These are phyloP conservation scores for Claviceps sp. DNA, from an alignment of 2,329 filamentous ascomycete genomes.

Conservation along the genomic window DNA sequence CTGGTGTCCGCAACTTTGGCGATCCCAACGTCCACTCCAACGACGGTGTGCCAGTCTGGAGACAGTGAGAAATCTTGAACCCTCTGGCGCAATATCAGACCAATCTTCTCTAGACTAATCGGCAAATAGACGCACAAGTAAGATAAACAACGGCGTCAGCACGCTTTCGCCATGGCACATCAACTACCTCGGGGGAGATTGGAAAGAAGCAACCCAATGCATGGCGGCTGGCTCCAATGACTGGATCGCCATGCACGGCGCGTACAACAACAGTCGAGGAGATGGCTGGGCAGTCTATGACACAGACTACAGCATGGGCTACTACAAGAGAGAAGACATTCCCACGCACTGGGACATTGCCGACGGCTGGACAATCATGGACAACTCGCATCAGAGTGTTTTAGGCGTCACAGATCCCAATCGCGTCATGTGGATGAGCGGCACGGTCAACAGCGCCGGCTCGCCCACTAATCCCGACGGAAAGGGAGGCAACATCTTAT, in stretches of 20 bases:
- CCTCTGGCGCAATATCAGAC: not conserved
- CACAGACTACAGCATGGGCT: slow-evolving; percentile 25
- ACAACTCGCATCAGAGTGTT: slow-evolving; percentile 9
- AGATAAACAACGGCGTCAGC: slow-evolving; percentile 23
- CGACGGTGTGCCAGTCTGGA: slow-evolving; percentile 30
- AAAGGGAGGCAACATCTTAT: slow-evolving; percentile 30
- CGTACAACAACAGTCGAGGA: slow-evolving; percentile 34
- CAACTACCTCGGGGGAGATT: slow-evolving; percentile 34
- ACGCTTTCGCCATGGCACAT: slow-evolving; percentile 36
- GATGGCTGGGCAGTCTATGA: slow-evolving; percentile 30
- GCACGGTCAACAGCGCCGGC: slow-evolving; percentile 35
- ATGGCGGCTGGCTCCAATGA: slow-evolving; percentile 36
- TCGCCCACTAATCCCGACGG: slow-evolving; percentile 14
- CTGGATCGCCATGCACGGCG: slow-evolving; percentile 36
- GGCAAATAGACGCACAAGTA: not conserved
- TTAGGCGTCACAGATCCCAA: slow-evolving; percentile 31
- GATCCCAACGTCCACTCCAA: slow-evolving; percentile 22
- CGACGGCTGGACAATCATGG: slow-evolving; percentile 33
- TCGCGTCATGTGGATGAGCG: slow-evolving; percentile 22
- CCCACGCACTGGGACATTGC: slow-evolving; percentile 41
- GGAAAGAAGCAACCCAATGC: slow-evolving; percentile 36
- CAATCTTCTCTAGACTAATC: not conserved
- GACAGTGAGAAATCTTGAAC: slow-evolving; percentile 26
- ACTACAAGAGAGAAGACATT: slow-evolving; percentile 35
- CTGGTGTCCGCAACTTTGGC: slow-evolving; percentile 40